Conservation (phyloP, 2,329 filamentous ascomycete genomes). For the Dactylellina haptotyla region DNA sequence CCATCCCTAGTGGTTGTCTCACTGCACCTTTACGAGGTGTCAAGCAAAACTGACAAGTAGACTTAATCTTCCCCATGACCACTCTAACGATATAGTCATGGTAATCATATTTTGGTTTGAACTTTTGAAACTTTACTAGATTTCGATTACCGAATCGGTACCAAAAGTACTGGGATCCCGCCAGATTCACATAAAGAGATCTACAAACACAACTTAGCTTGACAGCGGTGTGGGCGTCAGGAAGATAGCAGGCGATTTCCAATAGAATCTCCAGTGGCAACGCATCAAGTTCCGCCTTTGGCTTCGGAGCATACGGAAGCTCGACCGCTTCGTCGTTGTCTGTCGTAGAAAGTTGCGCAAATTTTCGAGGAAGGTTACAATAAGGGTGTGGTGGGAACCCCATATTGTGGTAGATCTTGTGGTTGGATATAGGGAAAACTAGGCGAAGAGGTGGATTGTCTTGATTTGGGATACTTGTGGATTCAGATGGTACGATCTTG, state of each 20-base stretch:
- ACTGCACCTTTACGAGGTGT: background rate
- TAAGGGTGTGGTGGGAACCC: too few relatives aligned
- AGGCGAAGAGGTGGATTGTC: background rate
- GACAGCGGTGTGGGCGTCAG: slow-evolving; percentile 3
- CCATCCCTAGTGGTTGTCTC: background rate
- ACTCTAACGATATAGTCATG: slow-evolving; percentile 23
- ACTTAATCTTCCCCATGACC: slow-evolving; percentile 2
- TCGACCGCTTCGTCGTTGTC: background rate
- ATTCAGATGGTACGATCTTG: too few relatives aligned
- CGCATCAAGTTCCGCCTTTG: slow-evolving; percentile 4
- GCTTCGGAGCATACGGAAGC: background rate
- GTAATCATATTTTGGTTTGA: slow-evolving; percentile 22
- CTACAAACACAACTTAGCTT: slow-evolving; percentile 10
- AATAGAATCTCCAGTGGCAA: slow-evolving; percentile 26
- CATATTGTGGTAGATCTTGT: background rate
- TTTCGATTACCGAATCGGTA: slow-evolving; percentile 19
- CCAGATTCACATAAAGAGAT: background rate
- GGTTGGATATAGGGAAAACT: background rate
- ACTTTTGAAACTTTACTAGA: slow-evolving; percentile 20
- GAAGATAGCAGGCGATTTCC: slow-evolving; percentile 25
- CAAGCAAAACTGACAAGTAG: slow-evolving; percentile 34
- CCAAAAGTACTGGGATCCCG: slow-evolving; percentile 35
- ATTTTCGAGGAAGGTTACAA: background rate
- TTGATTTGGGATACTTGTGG: too few relatives aligned
- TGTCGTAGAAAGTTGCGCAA: background rate